phyloP scores from a whole-genome alignment of 306 rosid genomes.

The Corylus americana region DNA sequence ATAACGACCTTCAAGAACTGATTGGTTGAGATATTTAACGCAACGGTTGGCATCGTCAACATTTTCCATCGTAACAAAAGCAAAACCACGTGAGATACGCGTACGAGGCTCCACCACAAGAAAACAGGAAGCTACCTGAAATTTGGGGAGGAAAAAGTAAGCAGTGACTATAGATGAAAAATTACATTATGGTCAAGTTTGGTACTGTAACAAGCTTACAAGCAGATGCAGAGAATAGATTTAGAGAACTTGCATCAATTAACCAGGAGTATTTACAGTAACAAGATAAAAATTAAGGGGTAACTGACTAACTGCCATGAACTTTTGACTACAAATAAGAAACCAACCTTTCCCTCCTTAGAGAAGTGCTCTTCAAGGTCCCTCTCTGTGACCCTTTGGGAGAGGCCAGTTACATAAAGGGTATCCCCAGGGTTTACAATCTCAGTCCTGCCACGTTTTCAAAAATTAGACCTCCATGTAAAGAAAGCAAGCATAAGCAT shows the following conservation, averaged over 20 bases:
- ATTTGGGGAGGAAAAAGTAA: neutral
- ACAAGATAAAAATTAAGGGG: neutral
- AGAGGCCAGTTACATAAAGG: constrained; percentile 92
- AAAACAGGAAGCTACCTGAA: constrained; percentile 93
- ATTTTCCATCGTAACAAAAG: constrained; percentile 80
- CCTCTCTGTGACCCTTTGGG: constrained; percentile 88
- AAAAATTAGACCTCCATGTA: constrained; percentile 15
- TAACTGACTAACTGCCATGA: neutral
- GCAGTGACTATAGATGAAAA: constrained; percentile 9
- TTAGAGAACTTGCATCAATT: neutral
- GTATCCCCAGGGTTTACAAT: constrained; percentile 68
- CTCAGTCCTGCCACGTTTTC: constrained; percentile 42
- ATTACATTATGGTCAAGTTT: neutral
- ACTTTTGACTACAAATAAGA: neutral
- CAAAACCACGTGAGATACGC: constrained; percentile 92
- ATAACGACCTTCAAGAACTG: constrained; percentile 90
- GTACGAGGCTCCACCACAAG: constrained; percentile 97
- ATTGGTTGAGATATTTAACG: constrained; percentile 89
- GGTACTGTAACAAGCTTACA: constrained; percentile 7
- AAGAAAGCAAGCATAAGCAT: neutral
- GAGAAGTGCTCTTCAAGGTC: constrained; percentile 89
- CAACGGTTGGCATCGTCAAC: constrained; percentile 86
- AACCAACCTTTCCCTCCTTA: constrained; percentile 86
- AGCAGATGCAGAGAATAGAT: neutral
- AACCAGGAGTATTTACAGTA: neutral